Evolutionary conservation across 805 yeast species (phyloP).

Genomic region (Candida piceae): DNA sequence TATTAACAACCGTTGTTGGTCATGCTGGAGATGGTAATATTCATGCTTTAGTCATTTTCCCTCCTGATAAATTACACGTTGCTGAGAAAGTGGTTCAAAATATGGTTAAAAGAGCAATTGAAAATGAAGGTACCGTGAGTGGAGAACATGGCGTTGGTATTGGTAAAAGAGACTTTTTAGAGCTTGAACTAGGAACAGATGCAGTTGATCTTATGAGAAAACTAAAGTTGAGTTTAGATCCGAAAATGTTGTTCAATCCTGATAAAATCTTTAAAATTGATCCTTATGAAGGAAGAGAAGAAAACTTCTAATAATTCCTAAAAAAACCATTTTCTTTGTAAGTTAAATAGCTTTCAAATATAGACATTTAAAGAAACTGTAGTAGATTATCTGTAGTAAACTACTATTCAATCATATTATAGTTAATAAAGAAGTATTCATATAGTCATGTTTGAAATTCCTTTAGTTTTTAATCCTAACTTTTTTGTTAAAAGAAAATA

Average conservation of each 20-base stretch:
- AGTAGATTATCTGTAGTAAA: too few relatives aligned
- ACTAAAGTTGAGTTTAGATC: constrained; percentile 66
- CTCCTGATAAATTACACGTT: constrained; percentile 39
- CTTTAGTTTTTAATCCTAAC: too few relatives aligned
- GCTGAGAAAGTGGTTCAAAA: constrained; percentile 49
- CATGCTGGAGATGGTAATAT: constrained; percentile 83
- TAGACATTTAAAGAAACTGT: too few relatives aligned
- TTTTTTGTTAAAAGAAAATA: too few relatives aligned
- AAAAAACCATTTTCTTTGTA: too few relatives aligned
- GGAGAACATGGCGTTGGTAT: constrained; percentile 86
- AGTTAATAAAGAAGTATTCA: too few relatives aligned
- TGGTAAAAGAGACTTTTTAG: constrained; percentile 62
- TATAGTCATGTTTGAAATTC: too few relatives aligned
- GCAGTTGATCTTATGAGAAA: constrained; percentile 68
- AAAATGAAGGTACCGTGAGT: constrained; percentile 72
- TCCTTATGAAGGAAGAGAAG: constrained; percentile 31
- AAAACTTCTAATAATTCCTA: constrained; percentile 5
- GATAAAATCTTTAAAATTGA: constrained; percentile 72
- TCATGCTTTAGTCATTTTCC: constrained; percentile 60
- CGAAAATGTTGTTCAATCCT: constrained; percentile 66
- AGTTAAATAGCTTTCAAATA: too few relatives aligned
- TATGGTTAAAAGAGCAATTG: constrained; percentile 62
- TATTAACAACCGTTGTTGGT: constrained; percentile 57
- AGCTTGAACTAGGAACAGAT: constrained; percentile 58
- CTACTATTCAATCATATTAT: too few relatives aligned